Evolutionary conservation across 2,329 filamentous ascomycete genomes (phyloP).

Genomic region (Tolypocladium sp.): DNA sequence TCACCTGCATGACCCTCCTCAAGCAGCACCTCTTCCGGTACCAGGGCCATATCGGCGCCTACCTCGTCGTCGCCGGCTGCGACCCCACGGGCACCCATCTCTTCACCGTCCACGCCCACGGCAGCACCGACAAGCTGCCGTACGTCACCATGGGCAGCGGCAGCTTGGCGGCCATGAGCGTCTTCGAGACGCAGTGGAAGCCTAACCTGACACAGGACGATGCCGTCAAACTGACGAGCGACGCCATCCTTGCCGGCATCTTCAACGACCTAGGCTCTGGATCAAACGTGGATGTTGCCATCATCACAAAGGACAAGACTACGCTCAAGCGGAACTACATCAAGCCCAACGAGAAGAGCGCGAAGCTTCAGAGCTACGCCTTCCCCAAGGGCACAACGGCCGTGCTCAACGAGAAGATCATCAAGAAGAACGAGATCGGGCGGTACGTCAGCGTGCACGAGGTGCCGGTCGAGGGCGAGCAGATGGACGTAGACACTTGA

Average conservation of each 20-base stretch:
- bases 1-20: constrained; percentile 98
- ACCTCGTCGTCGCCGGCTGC: constrained; percentile 92
- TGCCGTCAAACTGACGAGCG: constrained; percentile 71
- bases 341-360: constrained; percentile 80
- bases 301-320: constrained; percentile 94
- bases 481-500: constrained; percentile 59
- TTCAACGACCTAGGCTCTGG: constrained; percentile 97
- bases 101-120: constrained; percentile 97
- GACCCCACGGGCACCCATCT: constrained; percentile 92
- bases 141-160: constrained; percentile 99
- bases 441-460: constrained; percentile 92
- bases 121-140: constrained; percentile 94
- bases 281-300: constrained; percentile 92
- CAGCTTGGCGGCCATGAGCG: constrained; percentile 91
- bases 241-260: constrained; percentile 93
- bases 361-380: constrained; percentile 89
- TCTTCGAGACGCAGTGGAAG: constrained; percentile 97
- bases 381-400: constrained; percentile 91
- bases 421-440: constrained; percentile 85
- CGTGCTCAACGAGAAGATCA: constrained; percentile 90
- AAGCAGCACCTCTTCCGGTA: constrained; percentile 99
- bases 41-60: constrained; percentile 95
- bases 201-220: constrained; percentile 64
- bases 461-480: constrained; percentile 59
- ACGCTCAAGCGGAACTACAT: constrained; percentile 88